Conservation (phyloP, 352 stramenopile species). For the Sclerospora graminicola region DNA sequence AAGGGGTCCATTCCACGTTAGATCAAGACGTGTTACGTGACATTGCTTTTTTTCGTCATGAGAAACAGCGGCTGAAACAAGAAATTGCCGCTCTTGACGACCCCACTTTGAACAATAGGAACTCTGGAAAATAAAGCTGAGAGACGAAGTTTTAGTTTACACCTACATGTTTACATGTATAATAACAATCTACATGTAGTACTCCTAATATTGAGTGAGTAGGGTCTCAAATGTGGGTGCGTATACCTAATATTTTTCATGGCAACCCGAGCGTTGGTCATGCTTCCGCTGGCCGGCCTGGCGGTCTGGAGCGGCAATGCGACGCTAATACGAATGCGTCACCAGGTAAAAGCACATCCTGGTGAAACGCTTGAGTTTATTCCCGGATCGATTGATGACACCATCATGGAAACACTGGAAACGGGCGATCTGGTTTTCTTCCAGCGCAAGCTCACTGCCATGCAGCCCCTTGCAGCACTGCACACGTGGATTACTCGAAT, state of each 20-base stretch:
- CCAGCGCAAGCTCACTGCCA: constrained; percentile 50
- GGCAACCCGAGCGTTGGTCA: constrained; percentile 26
- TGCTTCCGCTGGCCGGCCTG: constrained; percentile 52
- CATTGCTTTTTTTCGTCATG: constrained; percentile 34
- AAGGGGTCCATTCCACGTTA: constrained; percentile 5
- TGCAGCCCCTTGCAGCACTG: constrained; percentile 65
- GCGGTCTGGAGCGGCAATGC: constrained; percentile 65
- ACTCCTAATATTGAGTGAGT: no score
- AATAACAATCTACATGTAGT: no score
- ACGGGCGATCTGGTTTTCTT: constrained; percentile 79
- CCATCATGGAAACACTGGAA: constrained; percentile 79
- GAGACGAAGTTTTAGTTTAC: no score
- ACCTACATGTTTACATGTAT: no score
- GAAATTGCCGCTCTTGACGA: constrained; percentile 16
- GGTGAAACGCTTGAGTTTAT: constrained; percentile 48
- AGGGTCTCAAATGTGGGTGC: no score
- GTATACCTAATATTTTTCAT: no score
- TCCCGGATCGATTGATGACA: constrained; percentile 77
- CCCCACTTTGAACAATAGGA: neutral
- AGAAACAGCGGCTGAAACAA: constrained; percentile 29
- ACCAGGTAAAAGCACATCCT: constrained; percentile 22
- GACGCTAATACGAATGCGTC: constrained; percentile 35
- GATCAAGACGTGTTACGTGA: constrained; percentile 28
- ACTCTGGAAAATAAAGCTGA: no score
- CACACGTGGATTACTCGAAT: constrained; percentile 49